A percentile compares a stretch with the other conserved stretches of the same genome.
These are phyloP conservation scores for Nakazawaea anatomiae DNA, from an alignment of 805 yeast genomes.

Conservation along the genomic window DNA sequence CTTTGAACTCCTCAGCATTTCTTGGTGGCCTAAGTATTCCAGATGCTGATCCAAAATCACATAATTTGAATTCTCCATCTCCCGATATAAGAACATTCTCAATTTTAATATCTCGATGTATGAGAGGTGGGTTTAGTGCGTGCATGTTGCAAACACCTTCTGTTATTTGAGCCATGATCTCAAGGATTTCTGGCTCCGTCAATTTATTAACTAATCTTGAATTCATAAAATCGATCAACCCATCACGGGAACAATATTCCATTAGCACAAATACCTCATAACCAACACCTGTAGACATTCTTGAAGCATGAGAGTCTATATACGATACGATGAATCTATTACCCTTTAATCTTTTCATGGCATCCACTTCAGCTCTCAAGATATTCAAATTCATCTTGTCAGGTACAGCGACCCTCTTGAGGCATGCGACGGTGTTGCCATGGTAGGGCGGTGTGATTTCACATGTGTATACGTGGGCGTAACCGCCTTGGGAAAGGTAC, in stretches of 20 bases:
- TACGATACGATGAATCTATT: constrained; percentile 79
- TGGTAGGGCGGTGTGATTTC: constrained; percentile 56
- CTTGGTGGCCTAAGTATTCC: constrained; percentile 58
- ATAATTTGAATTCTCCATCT: constrained; percentile 55
- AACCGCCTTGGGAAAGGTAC: constrained; percentile 85
- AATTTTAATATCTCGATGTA: constrained; percentile 78
- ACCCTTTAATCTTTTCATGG: constrained; percentile 86
- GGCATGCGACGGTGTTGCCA: constrained; percentile 59
- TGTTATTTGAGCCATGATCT: constrained; percentile 63
- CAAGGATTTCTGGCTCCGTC: constrained; percentile 60
- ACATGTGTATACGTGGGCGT: constrained; percentile 90
- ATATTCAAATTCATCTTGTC: constrained; percentile 77
- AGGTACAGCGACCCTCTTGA: constrained; percentile 94
- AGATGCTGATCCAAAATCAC: constrained; percentile 82
- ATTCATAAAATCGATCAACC: constrained; percentile 77
- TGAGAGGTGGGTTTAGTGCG: constrained; percentile 60
- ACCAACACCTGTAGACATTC: constrained; percentile 46
- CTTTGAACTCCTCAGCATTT: constrained; percentile 51
- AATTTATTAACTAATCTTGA: constrained; percentile 59
- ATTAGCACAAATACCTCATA: constrained; percentile 75
- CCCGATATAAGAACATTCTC: constrained; percentile 69
- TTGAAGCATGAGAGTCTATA: constrained; percentile 91
- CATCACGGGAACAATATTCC: constrained; percentile 75
- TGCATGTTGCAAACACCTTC: constrained; percentile 79
- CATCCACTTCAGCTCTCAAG: constrained; percentile 92